A percentile compares a stretch with the other conserved stretches of the same genome.
These are phyloP conservation scores for Suhomyces kunorum DNA, from an alignment of 1,139 yeast species.

Conservation along the genomic window DNA sequence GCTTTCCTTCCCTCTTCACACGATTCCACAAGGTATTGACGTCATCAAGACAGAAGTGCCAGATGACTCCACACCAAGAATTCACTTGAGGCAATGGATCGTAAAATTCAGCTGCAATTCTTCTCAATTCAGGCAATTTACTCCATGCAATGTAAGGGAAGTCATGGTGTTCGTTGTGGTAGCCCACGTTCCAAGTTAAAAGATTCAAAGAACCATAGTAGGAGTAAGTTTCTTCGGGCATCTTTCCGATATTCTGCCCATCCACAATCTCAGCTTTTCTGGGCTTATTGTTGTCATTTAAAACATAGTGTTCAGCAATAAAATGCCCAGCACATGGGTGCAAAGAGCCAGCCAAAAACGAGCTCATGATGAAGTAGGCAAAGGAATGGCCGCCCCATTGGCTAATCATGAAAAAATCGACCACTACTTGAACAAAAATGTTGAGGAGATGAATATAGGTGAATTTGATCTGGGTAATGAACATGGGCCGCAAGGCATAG, in stretches of 20 bases:
- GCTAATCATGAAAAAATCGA: slow-evolving; percentile 58
- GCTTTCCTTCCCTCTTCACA: slow-evolving; percentile 62
- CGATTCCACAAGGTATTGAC: slow-evolving; percentile 76
- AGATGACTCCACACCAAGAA: slow-evolving; percentile 78
- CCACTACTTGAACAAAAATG: slow-evolving; percentile 57
- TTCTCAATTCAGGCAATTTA: slow-evolving; percentile 62
- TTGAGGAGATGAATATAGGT: slow-evolving; percentile 75
- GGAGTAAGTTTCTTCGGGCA: slow-evolving; percentile 80
- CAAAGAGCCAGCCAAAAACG: slow-evolving; percentile 86
- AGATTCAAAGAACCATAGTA: slow-evolving; percentile 80
- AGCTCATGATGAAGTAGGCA: slow-evolving; percentile 68
- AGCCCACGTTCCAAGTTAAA: slow-evolving; percentile 89
- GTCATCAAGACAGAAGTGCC: slow-evolving; percentile 68
- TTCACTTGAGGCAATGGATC: slow-evolving; percentile 75
- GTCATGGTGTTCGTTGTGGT: slow-evolving; percentile 94
- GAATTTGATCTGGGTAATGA: slow-evolving; percentile 71
- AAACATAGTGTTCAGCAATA: slow-evolving; percentile 88
- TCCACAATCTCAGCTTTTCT: slow-evolving; percentile 18
- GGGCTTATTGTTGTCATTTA: slow-evolving; percentile 57
- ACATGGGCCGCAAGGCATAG: slow-evolving; percentile 89
- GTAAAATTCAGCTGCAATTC: slow-evolving; percentile 78
- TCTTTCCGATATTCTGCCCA: slow-evolving; percentile 28
- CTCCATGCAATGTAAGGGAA: slow-evolving; percentile 95
- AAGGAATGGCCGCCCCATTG: slow-evolving; percentile 66
- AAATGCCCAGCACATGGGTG: slow-evolving; percentile 97